Conservation (phyloP, 305 asterid species). For the Solanum hybrid region DNA sequence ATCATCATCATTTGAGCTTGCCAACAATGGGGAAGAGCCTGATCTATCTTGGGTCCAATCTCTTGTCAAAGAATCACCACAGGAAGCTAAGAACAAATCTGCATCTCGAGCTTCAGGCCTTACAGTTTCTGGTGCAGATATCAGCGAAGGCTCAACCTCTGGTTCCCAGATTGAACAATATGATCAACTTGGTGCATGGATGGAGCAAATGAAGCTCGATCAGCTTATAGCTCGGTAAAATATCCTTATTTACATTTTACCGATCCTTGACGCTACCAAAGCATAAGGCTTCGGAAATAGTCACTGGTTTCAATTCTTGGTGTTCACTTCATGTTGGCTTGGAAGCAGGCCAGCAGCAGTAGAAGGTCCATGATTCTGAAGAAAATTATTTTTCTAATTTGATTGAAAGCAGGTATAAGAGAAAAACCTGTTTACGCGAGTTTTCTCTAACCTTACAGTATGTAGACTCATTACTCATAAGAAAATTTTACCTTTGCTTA, state of each 20-base stretch:
- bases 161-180: conserved; percentile 18
- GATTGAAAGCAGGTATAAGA: conserved; percentile 28
- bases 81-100: conserved; percentile 22
- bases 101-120: conserved; percentile 14
- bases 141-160: conserved; percentile 14
- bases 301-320: neutral
- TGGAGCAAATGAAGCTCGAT: conserved; percentile 51
- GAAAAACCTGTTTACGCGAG: conserved; percentile 19
- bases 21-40: conserved; percentile 23
- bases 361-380: conserved; percentile 19
- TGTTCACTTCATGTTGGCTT: neutral
- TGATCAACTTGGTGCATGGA: conserved; percentile 42
- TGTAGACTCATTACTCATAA: conserved; percentile 7
- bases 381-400: conserved; percentile 27
- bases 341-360: conserved; percentile 17
- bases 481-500: neutral
- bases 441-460: conserved; percentile 24
- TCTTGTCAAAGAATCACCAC: conserved; percentile 33
- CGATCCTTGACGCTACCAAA: neutral
- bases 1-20: conserved; percentile 26
- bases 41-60: conserved; percentile 36
- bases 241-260: conserved; percentile 12
- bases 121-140: conserved; percentile 19
- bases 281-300: neutral
- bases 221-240: conserved; percentile 24